phyloP scores from a whole-genome alignment of 805 yeast genomes.

The Hemisphaericaspora nanyangensis region DNA sequence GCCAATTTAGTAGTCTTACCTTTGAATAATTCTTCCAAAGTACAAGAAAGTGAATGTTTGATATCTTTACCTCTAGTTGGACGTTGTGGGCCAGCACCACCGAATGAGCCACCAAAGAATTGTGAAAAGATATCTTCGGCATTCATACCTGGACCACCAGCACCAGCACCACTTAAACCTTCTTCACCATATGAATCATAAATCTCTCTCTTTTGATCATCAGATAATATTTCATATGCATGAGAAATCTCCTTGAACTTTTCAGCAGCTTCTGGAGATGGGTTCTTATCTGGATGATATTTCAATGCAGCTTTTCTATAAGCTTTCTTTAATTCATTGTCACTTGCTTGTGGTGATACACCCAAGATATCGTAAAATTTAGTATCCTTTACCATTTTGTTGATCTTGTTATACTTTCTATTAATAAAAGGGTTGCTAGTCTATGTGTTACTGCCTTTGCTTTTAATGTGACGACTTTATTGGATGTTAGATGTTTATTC shows the following conservation, averaged over 20 bases:
- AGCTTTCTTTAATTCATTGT: slow-evolving; percentile 72
- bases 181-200: slow-evolving; percentile 93
- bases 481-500: no score
- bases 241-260: slow-evolving; percentile 87
- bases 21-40: slow-evolving; percentile 89
- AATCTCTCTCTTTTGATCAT: slow-evolving; percentile 79
- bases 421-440: no score
- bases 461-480: no score
- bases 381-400: slow-evolving; percentile 76
- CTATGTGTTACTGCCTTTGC: no score
- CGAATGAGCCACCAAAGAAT: slow-evolving; percentile 70
- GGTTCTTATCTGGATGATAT: slow-evolving; percentile 80
- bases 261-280: slow-evolving; percentile 89
- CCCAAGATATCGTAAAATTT: slow-evolving; percentile 73
- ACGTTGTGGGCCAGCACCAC: slow-evolving; percentile 65
- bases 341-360: slow-evolving; percentile 65
- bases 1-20: slow-evolving; percentile 95
- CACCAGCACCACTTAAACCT: slow-evolving; percentile 75
- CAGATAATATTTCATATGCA: slow-evolving; percentile 86
- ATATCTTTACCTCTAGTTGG: slow-evolving; percentile 90
- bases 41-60: slow-evolving; percentile 78
- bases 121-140: slow-evolving; percentile 76
- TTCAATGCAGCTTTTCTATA: slow-evolving; percentile 78
- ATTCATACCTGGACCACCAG: slow-evolving; percentile 57
- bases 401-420: no score